phyloP scores from a whole-genome alignment of 106 monocot genomes.

The Vanilla planifolia region DNA sequence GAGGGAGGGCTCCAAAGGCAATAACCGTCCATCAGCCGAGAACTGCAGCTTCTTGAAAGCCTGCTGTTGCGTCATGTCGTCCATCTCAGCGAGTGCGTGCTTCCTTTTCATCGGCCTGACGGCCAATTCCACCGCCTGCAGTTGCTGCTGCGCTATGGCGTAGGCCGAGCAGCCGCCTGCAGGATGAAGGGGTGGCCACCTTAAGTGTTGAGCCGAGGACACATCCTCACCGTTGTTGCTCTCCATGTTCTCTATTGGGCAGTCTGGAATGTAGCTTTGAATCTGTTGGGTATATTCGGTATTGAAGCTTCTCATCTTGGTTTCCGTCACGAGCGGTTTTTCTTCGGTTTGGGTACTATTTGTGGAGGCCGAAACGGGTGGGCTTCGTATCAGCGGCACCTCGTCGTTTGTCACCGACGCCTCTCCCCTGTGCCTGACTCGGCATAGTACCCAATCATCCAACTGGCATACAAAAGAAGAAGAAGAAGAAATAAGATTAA shows the following conservation, averaged over 20 bases:
- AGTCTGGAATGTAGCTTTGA: no score
- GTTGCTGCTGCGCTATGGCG: no score
- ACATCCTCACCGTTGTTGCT: background rate
- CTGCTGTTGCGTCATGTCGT: constrained; percentile 5
- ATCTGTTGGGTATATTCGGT: background rate
- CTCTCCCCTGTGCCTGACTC: background rate
- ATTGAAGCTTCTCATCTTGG: no score
- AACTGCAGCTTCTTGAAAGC: background rate
- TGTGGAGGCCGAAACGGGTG: background rate
- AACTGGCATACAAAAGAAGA: no score
- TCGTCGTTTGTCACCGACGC: background rate
- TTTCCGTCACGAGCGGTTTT: background rate
- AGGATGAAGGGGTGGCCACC: no score
- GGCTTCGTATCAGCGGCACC: background rate
- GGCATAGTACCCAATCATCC: constrained; percentile 9
- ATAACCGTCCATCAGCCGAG: background rate
- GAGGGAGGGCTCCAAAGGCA: background rate
- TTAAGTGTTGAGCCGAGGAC: background rate
- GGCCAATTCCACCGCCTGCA: background rate
- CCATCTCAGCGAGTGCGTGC: background rate
- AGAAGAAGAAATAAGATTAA: background rate
- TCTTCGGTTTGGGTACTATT: background rate
- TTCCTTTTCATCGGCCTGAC: constrained; percentile 1
- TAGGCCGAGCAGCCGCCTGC: no score
- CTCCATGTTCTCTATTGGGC: background rate